Base-by-base conservation (phyloP, 2,329 filamentous ascomycete genomes). In the Xylariales sp. region DNA sequence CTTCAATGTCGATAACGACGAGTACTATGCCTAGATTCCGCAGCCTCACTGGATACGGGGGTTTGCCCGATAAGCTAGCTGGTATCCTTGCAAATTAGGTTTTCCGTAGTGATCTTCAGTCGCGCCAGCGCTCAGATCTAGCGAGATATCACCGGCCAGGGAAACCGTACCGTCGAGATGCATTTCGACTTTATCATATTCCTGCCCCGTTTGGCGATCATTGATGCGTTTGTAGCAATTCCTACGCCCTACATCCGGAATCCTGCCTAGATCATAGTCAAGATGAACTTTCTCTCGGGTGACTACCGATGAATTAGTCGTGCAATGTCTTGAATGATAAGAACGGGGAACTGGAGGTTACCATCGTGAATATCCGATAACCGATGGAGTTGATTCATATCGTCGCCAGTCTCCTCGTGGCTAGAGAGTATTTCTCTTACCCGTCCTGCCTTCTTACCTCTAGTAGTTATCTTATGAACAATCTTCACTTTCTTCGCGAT, bases 401-500 rank as follows among this genome's bases (percentile, higher is more conserved):
- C 3, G 14, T 50, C 48, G 10, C 12, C 7, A 0, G 2, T 50
- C n/a, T 28, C 28, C 5, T 50, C 53, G 53, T 55, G 53, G 34
- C n/a, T 7, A 14, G 53, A 55, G 36, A 55, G 53, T 3, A 55
- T 14, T 7, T 43, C 53, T 3, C 10, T 41, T 3, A 55, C 53
- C 5, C 53, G 53, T 14, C 53, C 53, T 3, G 53, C 36, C 53
- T 55, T 55, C n/a, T 55, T 55, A 7, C 53, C 53, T 18, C n/a
- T 55, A 6, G 32, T 34, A 3, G 36, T 55, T 9, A 55, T 23
- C 36, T 55, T 55, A 1, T 55, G 18, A 8, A 55, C 18, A 28
- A 55, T 34, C n/a, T 55, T 43, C 7, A 55, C 53, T 23, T 43
- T 55, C 34, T 55, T 55, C n/a, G 9, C 36, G 18, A 55, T 55